phyloP scores from a whole-genome alignment of 164 flowering plant species.

The Magnolia kwangsiensis region DNA sequence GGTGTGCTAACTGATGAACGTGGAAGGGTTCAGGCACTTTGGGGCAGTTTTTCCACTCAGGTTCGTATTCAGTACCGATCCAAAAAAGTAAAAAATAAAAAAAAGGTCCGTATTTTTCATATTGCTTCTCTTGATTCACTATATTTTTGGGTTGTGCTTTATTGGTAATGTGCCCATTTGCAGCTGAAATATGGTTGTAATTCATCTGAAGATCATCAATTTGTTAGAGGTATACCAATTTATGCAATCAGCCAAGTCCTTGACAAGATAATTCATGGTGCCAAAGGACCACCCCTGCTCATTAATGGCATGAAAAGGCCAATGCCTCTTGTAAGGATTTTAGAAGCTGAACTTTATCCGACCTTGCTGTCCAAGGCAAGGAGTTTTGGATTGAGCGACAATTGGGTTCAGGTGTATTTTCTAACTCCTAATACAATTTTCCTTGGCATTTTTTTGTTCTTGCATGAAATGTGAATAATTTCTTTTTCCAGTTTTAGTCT shows the following conservation, averaged over 20 bases:
- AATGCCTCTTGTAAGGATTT: conserved; percentile 80
- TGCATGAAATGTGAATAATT: background rate
- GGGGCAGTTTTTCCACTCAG: conserved; percentile 99
- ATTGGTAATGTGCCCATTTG: conserved; percentile 16
- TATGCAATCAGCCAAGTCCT: conserved; percentile 76
- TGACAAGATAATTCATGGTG: conserved; percentile 65
- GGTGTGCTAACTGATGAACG: conserved; percentile 89
- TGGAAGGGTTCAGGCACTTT: conserved; percentile 86
- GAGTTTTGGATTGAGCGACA: conserved; percentile 83
- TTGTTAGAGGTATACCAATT: conserved; percentile 85
- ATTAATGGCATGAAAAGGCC: conserved; percentile 79
- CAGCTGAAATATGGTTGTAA: conserved; percentile 79
- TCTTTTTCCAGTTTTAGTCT: background rate
- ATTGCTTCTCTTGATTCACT: conserved; percentile 7
- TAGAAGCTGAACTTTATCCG: conserved; percentile 92
- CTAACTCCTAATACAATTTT: background rate
- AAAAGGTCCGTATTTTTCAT: background rate
- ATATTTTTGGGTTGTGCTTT: conserved; percentile 3
- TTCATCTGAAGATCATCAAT: conserved; percentile 87
- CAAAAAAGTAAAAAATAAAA: background rate
- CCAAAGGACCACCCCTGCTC: conserved; percentile 61
- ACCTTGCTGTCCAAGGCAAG: conserved; percentile 94
- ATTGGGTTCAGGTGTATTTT: conserved; percentile 73
- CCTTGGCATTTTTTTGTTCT: background rate
- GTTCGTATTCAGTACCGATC: conserved; percentile 26